Conservation (phyloP, 2,329 filamentous ascomycete genomes). For the Trichoderma hamatum region DNA sequence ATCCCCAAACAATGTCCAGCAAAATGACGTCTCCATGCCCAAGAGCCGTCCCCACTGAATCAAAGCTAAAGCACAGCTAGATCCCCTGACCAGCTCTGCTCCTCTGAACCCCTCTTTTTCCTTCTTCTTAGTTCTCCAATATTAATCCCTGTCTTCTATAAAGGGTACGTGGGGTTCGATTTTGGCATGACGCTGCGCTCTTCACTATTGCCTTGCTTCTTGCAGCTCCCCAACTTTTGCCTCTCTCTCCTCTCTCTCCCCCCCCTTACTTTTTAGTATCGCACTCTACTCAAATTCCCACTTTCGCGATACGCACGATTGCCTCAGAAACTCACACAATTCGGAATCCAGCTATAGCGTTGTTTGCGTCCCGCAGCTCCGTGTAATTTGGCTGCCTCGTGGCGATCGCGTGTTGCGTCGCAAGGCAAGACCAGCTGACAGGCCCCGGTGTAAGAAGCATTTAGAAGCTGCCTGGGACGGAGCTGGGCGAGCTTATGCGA, state of each 20-base stretch:
- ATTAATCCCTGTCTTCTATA: slow-evolving; percentile 1
- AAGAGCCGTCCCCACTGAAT: background rate
- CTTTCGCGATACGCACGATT: background rate
- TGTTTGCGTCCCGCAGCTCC: background rate
- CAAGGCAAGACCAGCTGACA: slow-evolving; percentile 12
- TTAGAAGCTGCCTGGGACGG: slow-evolving; percentile 3
- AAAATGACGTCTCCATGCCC: background rate
- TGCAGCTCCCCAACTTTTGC: slow-evolving; percentile 10
- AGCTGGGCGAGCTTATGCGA: background rate
- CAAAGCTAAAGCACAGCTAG: background rate
- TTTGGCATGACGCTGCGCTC: background rate
- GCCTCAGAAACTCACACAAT: background rate
- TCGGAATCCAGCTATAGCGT: background rate
- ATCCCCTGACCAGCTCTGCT: slow-evolving; percentile 15
- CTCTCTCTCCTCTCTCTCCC: background rate
- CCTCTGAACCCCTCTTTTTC: slow-evolving; percentile 5
- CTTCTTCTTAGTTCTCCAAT: background rate
- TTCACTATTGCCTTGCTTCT: slow-evolving; percentile 4
- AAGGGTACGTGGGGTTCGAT: slow-evolving; percentile 10
- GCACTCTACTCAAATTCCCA: background rate
- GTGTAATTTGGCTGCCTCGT: slow-evolving; percentile 3
- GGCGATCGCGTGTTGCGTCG: slow-evolving; percentile 15
- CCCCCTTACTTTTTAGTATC: background rate
- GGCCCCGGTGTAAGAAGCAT: background rate
- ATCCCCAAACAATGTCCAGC: background rate